A percentile compares a stretch with the other conserved stretches of the same genome.
phyloP scores from a whole-genome alignment of 2,329 filamentous ascomycete species.

The Dactylella cylindrospora region DNA sequence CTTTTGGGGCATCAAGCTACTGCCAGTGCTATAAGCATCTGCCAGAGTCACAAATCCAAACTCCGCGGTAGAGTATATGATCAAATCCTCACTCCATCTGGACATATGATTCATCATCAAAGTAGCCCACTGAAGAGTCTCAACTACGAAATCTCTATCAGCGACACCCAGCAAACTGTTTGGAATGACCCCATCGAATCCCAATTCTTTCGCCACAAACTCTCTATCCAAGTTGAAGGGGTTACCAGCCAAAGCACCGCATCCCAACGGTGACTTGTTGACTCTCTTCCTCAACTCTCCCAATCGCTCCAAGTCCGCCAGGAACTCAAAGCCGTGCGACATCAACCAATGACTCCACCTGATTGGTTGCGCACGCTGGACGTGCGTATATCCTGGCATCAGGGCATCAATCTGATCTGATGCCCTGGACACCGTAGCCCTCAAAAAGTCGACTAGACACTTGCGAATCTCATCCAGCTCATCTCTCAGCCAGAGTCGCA shows the following conservation, averaged over 20 bases:
- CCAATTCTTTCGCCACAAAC: constrained; percentile 75
- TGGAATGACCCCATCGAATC: constrained; percentile 72
- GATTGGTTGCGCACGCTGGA: constrained; percentile 78
- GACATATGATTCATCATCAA: constrained; percentile 78
- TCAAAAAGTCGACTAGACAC: constrained; percentile 68
- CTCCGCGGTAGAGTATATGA: constrained; percentile 75
- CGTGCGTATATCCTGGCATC: constrained; percentile 87
- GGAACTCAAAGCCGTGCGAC: constrained; percentile 71
- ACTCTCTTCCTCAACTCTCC: constrained; percentile 72
- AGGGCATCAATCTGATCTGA: constrained; percentile 73
- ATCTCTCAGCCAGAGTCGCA: constrained; percentile 84
- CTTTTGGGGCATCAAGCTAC: constrained; percentile 78
- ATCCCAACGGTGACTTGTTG: constrained; percentile 70
- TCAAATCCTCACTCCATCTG: constrained; percentile 81
- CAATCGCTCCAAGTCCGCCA: constrained; percentile 73
- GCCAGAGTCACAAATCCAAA: constrained; percentile 75
- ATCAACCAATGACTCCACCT: constrained; percentile 81
- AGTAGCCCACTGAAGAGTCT: constrained; percentile 76
- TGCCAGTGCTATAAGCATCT: constrained; percentile 78
- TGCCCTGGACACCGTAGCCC: constrained; percentile 68
- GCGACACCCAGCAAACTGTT: constrained; percentile 76
- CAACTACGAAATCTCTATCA: constrained; percentile 79
- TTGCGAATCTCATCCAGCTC: constrained; percentile 69
- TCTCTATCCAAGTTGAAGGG: constrained; percentile 79
- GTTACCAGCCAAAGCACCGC: constrained; percentile 77